A percentile compares a stretch with the other conserved stretches of the same genome.
Evolutionary conservation across 1,284 basidiomycete genomes (phyloP).

Genomic region (Cutaneotrichosporon sp.): DNA sequence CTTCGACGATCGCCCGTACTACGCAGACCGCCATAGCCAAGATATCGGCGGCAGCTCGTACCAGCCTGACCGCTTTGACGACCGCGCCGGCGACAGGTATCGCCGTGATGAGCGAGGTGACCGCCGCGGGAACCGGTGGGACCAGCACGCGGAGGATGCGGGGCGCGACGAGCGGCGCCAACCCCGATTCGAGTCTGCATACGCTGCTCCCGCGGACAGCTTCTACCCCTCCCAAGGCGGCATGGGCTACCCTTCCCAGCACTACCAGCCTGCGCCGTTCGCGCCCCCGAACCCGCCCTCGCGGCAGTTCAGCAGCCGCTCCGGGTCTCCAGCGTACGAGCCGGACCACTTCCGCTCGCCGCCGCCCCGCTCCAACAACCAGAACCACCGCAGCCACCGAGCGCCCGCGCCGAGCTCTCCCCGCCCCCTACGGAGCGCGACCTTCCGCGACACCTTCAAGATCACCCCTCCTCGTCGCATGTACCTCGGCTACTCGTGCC

Average conservation of each 20-base stretch:
- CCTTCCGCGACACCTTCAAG: background rate
- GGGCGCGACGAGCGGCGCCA: too few species aligned
- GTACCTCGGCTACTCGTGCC: too few species aligned
- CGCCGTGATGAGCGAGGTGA: background rate
- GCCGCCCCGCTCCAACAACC: too few species aligned
- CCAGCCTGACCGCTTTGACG: background rate
- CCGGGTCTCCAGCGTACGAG: background rate
- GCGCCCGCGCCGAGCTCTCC: too few species aligned
- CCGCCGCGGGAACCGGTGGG: background rate
- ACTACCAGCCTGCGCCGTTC: background rate
- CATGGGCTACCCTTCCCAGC: background rate
- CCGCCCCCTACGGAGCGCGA: background rate
- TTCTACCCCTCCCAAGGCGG: background rate
- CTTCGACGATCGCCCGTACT: background rate
- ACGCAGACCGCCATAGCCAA: too few species aligned
- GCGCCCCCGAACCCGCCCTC: background rate
- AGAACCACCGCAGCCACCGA: too few species aligned
- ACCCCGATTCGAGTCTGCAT: background rate
- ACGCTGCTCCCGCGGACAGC: background rate
- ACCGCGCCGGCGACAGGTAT: background rate
- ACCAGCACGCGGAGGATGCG: background rate
- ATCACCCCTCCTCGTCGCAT: too few species aligned
- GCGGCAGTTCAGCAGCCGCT: background rate
- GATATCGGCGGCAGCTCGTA: background rate
- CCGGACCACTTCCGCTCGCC: background rate